These are phyloP conservation scores for Chytridium lagenaria DNA, from an alignment of 371 early-diverging fungal genomes.

Conservation along the genomic window DNA sequence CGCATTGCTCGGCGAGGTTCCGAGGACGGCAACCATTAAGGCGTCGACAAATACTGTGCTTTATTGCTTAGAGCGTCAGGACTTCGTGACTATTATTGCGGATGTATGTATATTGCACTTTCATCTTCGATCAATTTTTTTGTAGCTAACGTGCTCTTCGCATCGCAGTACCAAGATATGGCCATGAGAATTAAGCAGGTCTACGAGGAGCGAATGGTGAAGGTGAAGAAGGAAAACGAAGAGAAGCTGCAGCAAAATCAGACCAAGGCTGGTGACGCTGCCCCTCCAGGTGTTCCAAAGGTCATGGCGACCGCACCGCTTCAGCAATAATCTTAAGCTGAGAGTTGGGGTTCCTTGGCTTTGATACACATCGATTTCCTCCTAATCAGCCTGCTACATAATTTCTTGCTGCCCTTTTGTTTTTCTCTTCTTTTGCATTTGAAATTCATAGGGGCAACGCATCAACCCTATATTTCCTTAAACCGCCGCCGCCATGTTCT, in stretches of 20 bases:
- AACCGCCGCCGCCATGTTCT: not conserved
- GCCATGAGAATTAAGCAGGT: conserved; percentile 34
- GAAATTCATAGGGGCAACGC: too few relatives aligned
- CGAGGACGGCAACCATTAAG: conserved; percentile 46
- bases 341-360: not conserved
- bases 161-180: conserved; percentile 44
- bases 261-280: not conserved
- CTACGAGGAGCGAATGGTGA: conserved; percentile 48
- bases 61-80: conserved; percentile 42
- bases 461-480: not conserved
- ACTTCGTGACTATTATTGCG: conserved; percentile 42
- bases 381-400: not conserved
- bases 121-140: too few relatives aligned
- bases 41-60: conserved; percentile 35
- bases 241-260: conserved; percentile 15
- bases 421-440: too few relatives aligned
- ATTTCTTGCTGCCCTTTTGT: too few relatives aligned
- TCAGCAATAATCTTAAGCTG: not conserved
- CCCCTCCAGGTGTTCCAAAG: not conserved
- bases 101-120: conserved; percentile 41
- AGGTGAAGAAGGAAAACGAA: conserved; percentile 40
- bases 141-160: not conserved
- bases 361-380: too few relatives aligned
- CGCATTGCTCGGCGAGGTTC: conserved; percentile 43
- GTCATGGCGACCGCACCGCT: not conserved